Evolutionary conservation across 345 rosid species (phyloP), one percentile per base, ranked within the genome.

Genomic region (Populus davidiana): DNA sequence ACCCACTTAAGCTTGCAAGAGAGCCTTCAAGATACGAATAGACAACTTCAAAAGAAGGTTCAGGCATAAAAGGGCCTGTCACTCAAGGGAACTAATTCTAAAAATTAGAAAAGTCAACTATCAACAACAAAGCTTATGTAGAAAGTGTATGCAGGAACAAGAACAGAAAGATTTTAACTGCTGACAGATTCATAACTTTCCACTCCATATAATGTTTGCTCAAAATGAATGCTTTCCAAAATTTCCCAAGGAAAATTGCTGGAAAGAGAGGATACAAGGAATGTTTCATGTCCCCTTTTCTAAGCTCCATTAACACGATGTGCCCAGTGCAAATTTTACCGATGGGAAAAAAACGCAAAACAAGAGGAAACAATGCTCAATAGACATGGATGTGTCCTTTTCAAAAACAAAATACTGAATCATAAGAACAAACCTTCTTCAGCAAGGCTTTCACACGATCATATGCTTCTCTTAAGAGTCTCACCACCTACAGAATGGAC

Each of bases 401-500:
- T 64, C 25, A 1, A 56, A 70, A 27, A 67, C n/a, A 70, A 76
- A 62, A 12, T 23, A 16, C 2, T 8, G n/a, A 67, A 67, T 49
- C 39, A 70, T 13, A 16, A 61, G 68, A 35, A 79, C 77, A 66
- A 69, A 96, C 99, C 98, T 93, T 90, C 84, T 86, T 93, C 80
- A 93, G 78, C 63, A 96, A 82, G 70, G 91, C 85, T 80, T 89
- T 93, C 27, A 92, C 99, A 52, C 99, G 97, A 80, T 87, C 97
- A 75, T 96, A 96, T 81, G 98, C 99, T 79, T 93, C 99, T 86
- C 95, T 89, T 39, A 96, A 89, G 75, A 96, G 93, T 77, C 85
- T 93, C 87, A 93, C 92, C 79, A 95, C 98, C 99, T 95, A 83
- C 77, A 76, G 36, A 78, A 77, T 14, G 74, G 76, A 64, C 59